Base-by-base conservation (phyloP, 306 rosid species). In the Quercus parvula region DNA sequence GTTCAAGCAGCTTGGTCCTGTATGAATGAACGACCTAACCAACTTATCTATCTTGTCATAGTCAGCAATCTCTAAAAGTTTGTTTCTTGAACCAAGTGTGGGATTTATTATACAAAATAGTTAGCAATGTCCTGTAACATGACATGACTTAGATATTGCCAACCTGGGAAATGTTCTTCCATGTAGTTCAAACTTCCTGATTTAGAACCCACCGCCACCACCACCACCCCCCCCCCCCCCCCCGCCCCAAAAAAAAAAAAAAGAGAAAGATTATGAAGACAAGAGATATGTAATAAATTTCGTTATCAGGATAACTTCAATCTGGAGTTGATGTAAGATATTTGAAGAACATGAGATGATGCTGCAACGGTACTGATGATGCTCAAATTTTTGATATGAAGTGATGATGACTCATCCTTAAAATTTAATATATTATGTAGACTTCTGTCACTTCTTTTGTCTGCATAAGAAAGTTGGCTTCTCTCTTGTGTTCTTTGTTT, bases 11-110 rank as follows among this genome's bases (percentile, higher is more conserved):
- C 27, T 9, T 28, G 41, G 25, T 62, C 10, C 70, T 15, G 17
- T 76, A 0, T 25, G 27, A 25, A 15, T 31, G 59, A 25, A 27
- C 13, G n/a, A 41, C 70, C 19, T 57, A 22, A 41, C 15, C 15
- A 25, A 30, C 64, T 72, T 62, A 69, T 59, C 19, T 55, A 59
- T 81, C 62, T 70, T 77, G 28, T 69, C 35, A 44, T 63, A 12
- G 14, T 70, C 17, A 44, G 27, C 28, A 67, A 67, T 67, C 38
- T 71, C 58, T 49, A 20, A 22, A 27, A 73, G 35, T 63, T 70
- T 70, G 31, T 69, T 70, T 57, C 75, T 5, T 63, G 67, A 56
- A 74, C 61, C 27, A 38, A 46, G 55, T 30, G 6, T 58, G 52
- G 44, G 76, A 81, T 66, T 33, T 4, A n/a, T 18, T 19, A 35